A percentile compares a stretch with the other conserved stretches of the same genome.
phyloP scores from a whole-genome alignment of 768 basidiomycete genomes.

The Termitomyces heimii region DNA sequence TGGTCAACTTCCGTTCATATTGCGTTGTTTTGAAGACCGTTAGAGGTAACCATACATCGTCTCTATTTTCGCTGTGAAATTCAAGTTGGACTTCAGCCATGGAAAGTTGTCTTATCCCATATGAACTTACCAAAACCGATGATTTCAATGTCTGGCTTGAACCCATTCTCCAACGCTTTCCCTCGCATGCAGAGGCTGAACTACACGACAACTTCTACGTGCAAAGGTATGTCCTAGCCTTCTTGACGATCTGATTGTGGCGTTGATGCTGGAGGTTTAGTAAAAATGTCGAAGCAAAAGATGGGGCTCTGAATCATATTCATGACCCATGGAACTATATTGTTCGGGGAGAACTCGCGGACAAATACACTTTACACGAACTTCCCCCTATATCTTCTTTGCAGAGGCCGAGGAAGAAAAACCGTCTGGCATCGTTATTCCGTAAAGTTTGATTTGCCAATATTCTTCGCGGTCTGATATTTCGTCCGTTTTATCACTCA shows the following conservation, averaged over 20 bases:
- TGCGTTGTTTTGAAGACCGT: conserved; percentile 34
- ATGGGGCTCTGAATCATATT: conserved; percentile 1
- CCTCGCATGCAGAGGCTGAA: conserved; percentile 6
- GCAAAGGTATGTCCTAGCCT: conserved; percentile 6
- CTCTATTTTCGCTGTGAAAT: background rate
- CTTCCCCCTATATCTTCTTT: background rate
- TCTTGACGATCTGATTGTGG: background rate
- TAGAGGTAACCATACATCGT: conserved; percentile 21
- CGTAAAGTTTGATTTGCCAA: background rate
- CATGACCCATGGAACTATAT: conserved; percentile 9
- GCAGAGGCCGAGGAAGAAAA: background rate
- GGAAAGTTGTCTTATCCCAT: conserved; percentile 40
- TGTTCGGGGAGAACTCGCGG: background rate
- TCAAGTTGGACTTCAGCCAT: conserved; percentile 25
- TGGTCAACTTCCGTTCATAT: conserved; percentile 35
- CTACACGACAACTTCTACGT: conserved; percentile 9
- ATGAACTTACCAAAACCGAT: conserved; percentile 27
- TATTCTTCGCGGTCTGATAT: background rate
- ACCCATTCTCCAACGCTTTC: conserved; percentile 14
- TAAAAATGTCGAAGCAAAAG: conserved; percentile 9
- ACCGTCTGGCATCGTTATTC: conserved; percentile 4
- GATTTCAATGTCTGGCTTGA: conserved; percentile 35
- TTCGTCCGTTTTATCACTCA: background rate
- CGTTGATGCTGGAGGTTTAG: conserved; percentile 3
- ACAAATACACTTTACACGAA: conserved; percentile 1